These are phyloP conservation scores for Eucalyptus sp. DNA, from an alignment of 345 rosid genomes.

Conservation along the genomic window DNA sequence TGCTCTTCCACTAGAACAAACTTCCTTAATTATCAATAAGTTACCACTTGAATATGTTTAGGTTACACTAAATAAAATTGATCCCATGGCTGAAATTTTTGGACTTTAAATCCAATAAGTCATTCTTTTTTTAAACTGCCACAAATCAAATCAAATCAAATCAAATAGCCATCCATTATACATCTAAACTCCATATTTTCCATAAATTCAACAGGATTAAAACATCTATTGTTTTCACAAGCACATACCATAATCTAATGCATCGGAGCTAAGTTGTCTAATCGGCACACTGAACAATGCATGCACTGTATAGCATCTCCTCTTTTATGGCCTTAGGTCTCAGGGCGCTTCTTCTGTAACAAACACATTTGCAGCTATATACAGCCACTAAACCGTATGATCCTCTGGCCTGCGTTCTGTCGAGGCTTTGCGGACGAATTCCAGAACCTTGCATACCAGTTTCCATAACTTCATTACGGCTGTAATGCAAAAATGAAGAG, in stretches of 20 bases:
- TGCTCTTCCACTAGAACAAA: not conserved
- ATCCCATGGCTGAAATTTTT: not conserved
- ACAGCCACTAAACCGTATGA: too few species aligned
- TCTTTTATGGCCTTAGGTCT: not conserved
- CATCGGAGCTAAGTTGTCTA: not conserved
- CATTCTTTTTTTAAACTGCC: too few species aligned
- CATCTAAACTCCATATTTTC: too few species aligned
- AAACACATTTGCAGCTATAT: not conserved
- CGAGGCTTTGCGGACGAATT: not conserved
- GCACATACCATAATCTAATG: not conserved
- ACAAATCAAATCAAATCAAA: too few species aligned
- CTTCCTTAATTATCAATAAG: not conserved
- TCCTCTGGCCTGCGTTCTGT: too few species aligned
- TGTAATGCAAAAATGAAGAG: not conserved
- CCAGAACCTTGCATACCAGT: not conserved
- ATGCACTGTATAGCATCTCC: not conserved
- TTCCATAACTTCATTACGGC: not conserved
- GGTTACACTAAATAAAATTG: not conserved
- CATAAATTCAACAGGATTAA: not conserved
- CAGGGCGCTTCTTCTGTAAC: not conserved
- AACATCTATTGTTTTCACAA: too few species aligned
- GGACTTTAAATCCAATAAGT: too few species aligned
- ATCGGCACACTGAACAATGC: not conserved
- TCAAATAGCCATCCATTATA: too few species aligned
- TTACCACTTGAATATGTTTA: not conserved